These are phyloP conservation scores for Cochlearia excelsa DNA, from an alignment of 345 rosid species.

Conservation along the genomic window DNA sequence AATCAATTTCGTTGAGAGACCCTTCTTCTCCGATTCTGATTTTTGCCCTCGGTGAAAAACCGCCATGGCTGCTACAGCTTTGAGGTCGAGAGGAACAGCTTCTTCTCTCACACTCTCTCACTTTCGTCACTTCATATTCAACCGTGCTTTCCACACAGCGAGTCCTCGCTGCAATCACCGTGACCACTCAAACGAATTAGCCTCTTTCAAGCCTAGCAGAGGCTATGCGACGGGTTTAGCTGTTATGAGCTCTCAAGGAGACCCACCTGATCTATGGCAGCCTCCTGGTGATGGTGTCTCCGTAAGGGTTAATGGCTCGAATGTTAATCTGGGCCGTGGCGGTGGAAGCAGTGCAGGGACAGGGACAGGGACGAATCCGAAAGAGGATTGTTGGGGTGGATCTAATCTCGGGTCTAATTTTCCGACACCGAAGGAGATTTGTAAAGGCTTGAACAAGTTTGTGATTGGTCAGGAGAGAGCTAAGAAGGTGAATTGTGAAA, in stretches of 20 bases:
- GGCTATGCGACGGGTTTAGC: conserved; percentile 31
- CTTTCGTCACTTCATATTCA: conserved; percentile 56
- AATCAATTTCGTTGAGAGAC: conserved; percentile 14
- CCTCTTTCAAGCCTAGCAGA: conserved; percentile 51
- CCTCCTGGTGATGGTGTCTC: conserved; percentile 88
- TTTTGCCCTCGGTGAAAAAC: conserved; percentile 1
- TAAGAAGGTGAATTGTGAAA: conserved; percentile 61
- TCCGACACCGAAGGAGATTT: conserved; percentile 95
- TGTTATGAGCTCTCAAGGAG: conserved; percentile 57
- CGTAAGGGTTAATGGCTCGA: conserved; percentile 44
- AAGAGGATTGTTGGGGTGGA: conserved; percentile 91
- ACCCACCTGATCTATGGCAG: conserved; percentile 99
- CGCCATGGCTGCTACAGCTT: conserved; percentile 61
- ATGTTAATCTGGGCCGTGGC: conserved; percentile 41
- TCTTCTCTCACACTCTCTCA: conserved; percentile 60
- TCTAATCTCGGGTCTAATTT: conserved; percentile 82
- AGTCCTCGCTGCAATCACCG: conserved; percentile 41
- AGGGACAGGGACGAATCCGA: conserved; percentile 47
- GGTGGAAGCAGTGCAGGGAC: conserved; percentile 38
- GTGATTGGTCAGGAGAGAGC: conserved; percentile 98
- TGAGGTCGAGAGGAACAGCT: conserved; percentile 63
- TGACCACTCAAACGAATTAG: conserved; percentile 41
- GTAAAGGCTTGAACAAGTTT: conserved; percentile 85
- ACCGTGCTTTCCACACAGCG: conserved; percentile 39
- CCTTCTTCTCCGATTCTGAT: background rate